Conservation (phyloP, 768 basidiomycete genomes). For the Lactifluus hygrophoroides region DNA sequence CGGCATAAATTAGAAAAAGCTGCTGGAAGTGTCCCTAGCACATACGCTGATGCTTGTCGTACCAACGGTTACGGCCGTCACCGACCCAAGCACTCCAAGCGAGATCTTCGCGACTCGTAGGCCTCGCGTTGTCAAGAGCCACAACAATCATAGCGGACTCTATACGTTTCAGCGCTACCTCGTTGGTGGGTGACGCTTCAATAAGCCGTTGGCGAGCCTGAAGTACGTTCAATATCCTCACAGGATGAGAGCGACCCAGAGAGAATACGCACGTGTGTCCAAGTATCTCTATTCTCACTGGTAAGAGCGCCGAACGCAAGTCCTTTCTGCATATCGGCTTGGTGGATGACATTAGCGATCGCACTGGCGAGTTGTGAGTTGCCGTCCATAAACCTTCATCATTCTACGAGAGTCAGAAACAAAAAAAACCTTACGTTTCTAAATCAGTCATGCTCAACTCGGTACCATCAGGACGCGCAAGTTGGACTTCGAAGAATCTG, state of each 20-base stretch:
- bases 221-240: not conserved
- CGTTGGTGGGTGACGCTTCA: constrained; percentile 56
- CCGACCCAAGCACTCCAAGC: constrained; percentile 85
- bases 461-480: constrained; percentile 50
- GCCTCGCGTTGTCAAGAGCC: too few species aligned
- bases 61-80: too few species aligned
- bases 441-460: constrained; percentile 76
- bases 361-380: constrained; percentile 35
- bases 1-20: not conserved
- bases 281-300: constrained; percentile 79
- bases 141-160: too few species aligned
- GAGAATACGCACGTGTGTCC: constrained; percentile 59
- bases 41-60: too few species aligned
- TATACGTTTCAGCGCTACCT: constrained; percentile 52
- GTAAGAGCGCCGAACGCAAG: constrained; percentile 71
- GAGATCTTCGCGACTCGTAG: constrained; percentile 72
- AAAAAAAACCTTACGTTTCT: constrained; percentile 43
- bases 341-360: constrained; percentile 58
- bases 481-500: constrained; percentile 77
- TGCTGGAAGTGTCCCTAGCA: constrained; percentile 8
- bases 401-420: not conserved
- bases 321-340: constrained; percentile 42
- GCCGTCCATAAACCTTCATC: not conserved
- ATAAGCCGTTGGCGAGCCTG: constrained; percentile 56
- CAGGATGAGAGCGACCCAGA: constrained; percentile 10